Conservation (phyloP, 2,329 filamentous ascomycete genomes). For the Fusarium multiceps region DNA sequence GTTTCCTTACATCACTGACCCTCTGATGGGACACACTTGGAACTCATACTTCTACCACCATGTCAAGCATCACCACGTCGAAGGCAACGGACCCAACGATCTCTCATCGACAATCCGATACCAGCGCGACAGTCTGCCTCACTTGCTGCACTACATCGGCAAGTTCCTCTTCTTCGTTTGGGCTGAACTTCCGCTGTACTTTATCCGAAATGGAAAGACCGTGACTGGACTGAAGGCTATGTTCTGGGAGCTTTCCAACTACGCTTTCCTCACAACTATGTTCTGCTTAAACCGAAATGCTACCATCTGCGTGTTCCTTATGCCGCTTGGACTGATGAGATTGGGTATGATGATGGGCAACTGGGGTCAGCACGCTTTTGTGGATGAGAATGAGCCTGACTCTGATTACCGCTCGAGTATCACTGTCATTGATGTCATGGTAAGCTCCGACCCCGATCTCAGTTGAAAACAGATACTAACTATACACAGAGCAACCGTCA, state of each 20-base stretch:
- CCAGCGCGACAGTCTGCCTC: conserved; percentile 73
- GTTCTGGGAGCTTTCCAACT: conserved; percentile 71
- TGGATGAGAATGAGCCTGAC: conserved; percentile 78
- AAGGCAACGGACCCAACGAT: conserved; percentile 82
- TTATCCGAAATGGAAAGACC: conserved; percentile 70
- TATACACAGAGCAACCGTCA: conserved; percentile 76
- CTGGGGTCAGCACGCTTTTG: conserved; percentile 86
- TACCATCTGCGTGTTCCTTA: conserved; percentile 71
- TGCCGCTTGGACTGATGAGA: conserved; percentile 74
- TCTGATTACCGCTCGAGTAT: conserved; percentile 84
- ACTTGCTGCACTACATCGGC: conserved; percentile 78
- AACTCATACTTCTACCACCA: conserved; percentile 89
- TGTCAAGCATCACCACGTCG: conserved; percentile 86
- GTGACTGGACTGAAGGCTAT: conserved; percentile 65
- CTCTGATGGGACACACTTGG: conserved; percentile 85
- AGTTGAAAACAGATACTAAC: neutral
- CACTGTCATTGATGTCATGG: conserved; percentile 80
- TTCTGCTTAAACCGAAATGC: conserved; percentile 63
- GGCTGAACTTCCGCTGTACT: conserved; percentile 81
- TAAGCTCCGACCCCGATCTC: conserved; percentile 56
- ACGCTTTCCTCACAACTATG: conserved; percentile 64
- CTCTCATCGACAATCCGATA: conserved; percentile 81
- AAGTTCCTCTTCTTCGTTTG: conserved; percentile 80
- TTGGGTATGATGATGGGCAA: conserved; percentile 83
- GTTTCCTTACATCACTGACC: conserved; percentile 80